A percentile compares a stretch with the other conserved stretches of the same genome.
phyloP scores from a whole-genome alignment of 768 basidiomycete species.

The Inosperma sp. region DNA sequence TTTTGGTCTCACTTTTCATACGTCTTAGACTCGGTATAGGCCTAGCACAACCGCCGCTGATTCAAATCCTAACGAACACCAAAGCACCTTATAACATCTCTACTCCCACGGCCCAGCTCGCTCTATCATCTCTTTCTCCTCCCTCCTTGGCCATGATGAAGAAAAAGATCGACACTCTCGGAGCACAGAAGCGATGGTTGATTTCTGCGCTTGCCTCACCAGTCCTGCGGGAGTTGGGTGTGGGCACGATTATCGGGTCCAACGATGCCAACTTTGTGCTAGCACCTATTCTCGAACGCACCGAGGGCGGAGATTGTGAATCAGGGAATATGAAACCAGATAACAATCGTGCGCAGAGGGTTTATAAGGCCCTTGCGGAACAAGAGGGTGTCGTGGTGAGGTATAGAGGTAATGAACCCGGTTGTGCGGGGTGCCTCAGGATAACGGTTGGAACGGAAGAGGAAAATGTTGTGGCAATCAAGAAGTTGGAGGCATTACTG shows the following conservation, averaged over 20 bases:
- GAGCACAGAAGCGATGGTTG: constrained; percentile 53
- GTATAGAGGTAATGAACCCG: constrained; percentile 79
- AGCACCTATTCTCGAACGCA: constrained; percentile 61
- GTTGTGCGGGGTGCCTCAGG: constrained; percentile 82
- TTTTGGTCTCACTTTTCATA: neutral
- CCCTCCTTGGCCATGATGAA: constrained; percentile 59
- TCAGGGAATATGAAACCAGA: constrained; percentile 37
- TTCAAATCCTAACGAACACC: constrained; percentile 88
- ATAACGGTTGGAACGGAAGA: constrained; percentile 84
- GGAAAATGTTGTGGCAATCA: constrained; percentile 64
- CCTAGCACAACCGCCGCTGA: constrained; percentile 82
- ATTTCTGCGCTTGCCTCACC: constrained; percentile 41
- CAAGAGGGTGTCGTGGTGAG: constrained; percentile 84
- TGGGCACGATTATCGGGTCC: constrained; percentile 70
- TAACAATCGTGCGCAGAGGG: constrained; percentile 51
- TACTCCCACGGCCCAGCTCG: constrained; percentile 80
- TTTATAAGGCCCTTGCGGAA: constrained; percentile 85
- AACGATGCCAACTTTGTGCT: constrained; percentile 90
- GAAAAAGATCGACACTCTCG: constrained; percentile 55
- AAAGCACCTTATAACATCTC: constrained; percentile 99
- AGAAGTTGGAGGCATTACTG: constrained; percentile 50
- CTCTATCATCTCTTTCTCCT: constrained; percentile 70
- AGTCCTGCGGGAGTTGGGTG: constrained; percentile 34
- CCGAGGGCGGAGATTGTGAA: constrained; percentile 19
- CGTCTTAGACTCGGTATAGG: constrained; percentile 81